Evolutionary conservation across 1,284 basidiomycete species (phyloP).

Genomic region (Amylostereum chailletii): DNA sequence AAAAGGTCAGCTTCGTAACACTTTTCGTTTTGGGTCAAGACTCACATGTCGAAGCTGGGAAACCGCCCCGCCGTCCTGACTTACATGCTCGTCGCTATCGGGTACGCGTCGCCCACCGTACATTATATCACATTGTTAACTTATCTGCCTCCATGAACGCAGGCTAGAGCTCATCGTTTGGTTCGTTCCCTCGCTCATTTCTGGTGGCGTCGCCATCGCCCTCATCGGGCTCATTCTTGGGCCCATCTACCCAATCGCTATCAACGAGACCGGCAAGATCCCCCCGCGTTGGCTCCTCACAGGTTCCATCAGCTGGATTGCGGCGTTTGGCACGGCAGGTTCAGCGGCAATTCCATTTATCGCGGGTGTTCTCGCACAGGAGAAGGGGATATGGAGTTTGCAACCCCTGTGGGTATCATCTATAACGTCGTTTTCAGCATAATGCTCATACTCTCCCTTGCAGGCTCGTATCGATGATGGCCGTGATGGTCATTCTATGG

Average conservation of each 20-base stretch:
- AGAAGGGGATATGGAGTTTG: constrained; percentile 37
- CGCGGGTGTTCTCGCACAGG: constrained; percentile 40
- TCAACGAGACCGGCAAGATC: constrained; percentile 36
- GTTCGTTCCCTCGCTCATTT: constrained; percentile 44
- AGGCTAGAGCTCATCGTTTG: constrained; percentile 47
- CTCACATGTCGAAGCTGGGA: constrained; percentile 23
- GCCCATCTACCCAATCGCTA: constrained; percentile 44
- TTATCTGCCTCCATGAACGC: neutral
- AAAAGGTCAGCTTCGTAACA: constrained; percentile 24
- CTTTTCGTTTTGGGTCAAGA: neutral
- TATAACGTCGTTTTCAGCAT: neutral
- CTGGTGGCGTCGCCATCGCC: constrained; percentile 39
- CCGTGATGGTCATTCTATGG: constrained; percentile 32
- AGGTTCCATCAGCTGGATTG: constrained; percentile 45
- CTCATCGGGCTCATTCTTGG: constrained; percentile 41
- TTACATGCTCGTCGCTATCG: constrained; percentile 27
- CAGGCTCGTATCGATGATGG: constrained; percentile 37
- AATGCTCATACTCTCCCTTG: neutral
- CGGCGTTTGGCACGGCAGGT: constrained; percentile 40
- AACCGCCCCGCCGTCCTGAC: constrained; percentile 29
- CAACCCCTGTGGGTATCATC: constrained; percentile 42
- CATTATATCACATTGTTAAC: neutral
- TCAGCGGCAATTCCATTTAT: constrained; percentile 45
- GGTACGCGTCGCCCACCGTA: constrained; percentile 12
- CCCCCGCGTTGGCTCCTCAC: constrained; percentile 43